Evolutionary conservation across 306 rosid genomes (phyloP), one percentile per base, ranked within the genome.

Genomic region (Vicia faba): DNA sequence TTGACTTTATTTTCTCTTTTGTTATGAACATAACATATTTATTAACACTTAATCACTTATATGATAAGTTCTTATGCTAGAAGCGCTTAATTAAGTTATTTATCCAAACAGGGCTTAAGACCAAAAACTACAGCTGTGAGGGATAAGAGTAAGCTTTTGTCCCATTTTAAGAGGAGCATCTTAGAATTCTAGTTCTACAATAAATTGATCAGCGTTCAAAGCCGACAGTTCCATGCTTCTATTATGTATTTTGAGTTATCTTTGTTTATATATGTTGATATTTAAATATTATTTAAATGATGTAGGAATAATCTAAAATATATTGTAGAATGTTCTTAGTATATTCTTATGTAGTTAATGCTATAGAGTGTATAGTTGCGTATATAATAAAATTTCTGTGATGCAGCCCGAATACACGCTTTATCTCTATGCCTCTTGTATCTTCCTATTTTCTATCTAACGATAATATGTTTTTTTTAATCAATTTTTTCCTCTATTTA

Each of bases 141-240:
- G 13, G 69, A 28, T 44, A 43, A 55, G 36, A 19, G 36, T 59
- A 31, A 64, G 64, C 19, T 54, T 20, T 18, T 50, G 53, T 51
- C 63, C 57, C 29, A 19, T 39, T 50, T 41, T 40, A 38, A 61
- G 44, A 66, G 71, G 49, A 50, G 39, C 1, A 11, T 49, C 38
- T 54, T 46, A 46, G 63, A 33, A 71, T 75, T 64, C 29, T 46
- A 54, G 64, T 45, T 71, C 68, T n/a, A 12, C 35, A 25, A 65
- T 38, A 66, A 53, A 35, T 68, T 66, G 63, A 29, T 39, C 10
- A 12, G 56, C 20, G 33, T 41, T 41, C 71, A 28, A 45, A 29
- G 43, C 53, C 16, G 29, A 61, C 9, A 39, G 23, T 45, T 53
- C 29, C 64, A 18, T 12, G 20, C 29, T 53, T 44, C 50, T 63